A percentile compares a stretch with the other conserved stretches of the same genome.
Evolutionary conservation across 176 grass and related monocot genomes (phyloP).

Genomic region (Juncus effusus): DNA sequence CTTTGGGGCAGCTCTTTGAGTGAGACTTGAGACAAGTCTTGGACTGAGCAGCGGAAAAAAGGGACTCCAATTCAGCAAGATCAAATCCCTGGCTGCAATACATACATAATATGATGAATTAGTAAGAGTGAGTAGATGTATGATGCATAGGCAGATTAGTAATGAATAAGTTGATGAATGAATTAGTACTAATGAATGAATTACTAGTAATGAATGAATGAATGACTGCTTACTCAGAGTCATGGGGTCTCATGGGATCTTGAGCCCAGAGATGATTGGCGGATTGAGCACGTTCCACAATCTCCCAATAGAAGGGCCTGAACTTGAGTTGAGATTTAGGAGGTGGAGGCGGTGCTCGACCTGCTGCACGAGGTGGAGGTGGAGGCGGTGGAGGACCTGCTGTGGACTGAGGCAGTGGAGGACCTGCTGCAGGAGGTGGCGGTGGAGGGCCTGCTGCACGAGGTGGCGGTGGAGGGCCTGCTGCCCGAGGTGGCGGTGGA

Average conservation of each 20-base stretch:
- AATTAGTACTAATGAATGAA: too few relatives aligned
- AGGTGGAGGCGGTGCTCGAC: constrained; percentile 20
- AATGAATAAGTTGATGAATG: too few relatives aligned
- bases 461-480: constrained; percentile 21
- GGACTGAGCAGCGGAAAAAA: constrained; percentile 74
- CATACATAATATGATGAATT: neutral
- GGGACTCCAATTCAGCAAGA: constrained; percentile 88
- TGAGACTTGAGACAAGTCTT: constrained; percentile 53
- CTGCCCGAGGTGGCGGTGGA: neutral
- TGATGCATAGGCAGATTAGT: too few relatives aligned
- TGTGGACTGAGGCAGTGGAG: neutral
- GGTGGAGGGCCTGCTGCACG: constrained; percentile 10
- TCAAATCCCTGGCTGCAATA: constrained; percentile 81
- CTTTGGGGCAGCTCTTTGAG: constrained; percentile 59
- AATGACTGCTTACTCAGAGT: constrained; percentile 32
- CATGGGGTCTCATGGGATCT: constrained; percentile 53
- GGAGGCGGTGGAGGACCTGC: constrained; percentile 32
- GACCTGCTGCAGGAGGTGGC: neutral
- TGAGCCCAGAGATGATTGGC: constrained; percentile 93
- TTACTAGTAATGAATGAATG: too few relatives aligned
- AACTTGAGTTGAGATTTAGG: constrained; percentile 51
- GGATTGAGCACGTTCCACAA: constrained; percentile 97
- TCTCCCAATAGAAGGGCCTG: constrained; percentile 97
- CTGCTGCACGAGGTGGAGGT: constrained; percentile 20
- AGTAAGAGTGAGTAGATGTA: too few relatives aligned